Evolutionary conservation across 148 eudicot genomes (phyloP), one percentile per base, ranked within the genome.

Genomic region (Nepenthes mirabilis): DNA sequence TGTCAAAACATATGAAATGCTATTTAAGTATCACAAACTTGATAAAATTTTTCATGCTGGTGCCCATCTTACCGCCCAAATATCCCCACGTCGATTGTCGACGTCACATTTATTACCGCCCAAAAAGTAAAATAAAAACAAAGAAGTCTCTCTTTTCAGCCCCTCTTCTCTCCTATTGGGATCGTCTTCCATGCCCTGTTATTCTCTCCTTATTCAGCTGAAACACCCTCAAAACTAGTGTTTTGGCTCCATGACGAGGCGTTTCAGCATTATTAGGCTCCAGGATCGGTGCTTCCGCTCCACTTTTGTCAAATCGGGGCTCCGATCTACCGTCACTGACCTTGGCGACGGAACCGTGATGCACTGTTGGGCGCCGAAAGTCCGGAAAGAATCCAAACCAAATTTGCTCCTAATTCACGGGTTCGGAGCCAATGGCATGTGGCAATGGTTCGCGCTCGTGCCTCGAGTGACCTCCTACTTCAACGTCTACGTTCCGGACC

Each of bases 401-500:
- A 58, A 80, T 53, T 8, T 90, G 43, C 52, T 90, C 35, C 77
- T 90, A 10, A 74, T 90, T 66, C 97, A 90, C 62, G 97, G 97
- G 2, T 73, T 87, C 68, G 97, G 97, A 36, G 80, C 86, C 69
- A 82, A 82, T 72, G 79, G 91, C 14, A 35, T 77, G 65, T 90
- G 97, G 97, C 97, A 90, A 11, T 90, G 84, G 87, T 61, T 60
- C 34, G 72, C 72, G 43, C 34, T 75, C 2, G 68, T 83, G 13
- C 56, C 55, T 1, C 57, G 14, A 6, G 36, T 90, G 65, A 61
- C 69, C 4, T 79, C 79, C 2, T 68, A 69, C 68, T 90, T 75
- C 82, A 87, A 90, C 79, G 72, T 90, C 66, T 90, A 82, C 68
- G 85, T 90, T 0, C 97, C 97, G 2, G 91, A 90, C 75, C 69